Percentiles rank a stretch among this genome's conserved stretches.
phyloP scores from a whole-genome alignment of 768 basidiomycete species.

The Multifurca ochricompacta region DNA sequence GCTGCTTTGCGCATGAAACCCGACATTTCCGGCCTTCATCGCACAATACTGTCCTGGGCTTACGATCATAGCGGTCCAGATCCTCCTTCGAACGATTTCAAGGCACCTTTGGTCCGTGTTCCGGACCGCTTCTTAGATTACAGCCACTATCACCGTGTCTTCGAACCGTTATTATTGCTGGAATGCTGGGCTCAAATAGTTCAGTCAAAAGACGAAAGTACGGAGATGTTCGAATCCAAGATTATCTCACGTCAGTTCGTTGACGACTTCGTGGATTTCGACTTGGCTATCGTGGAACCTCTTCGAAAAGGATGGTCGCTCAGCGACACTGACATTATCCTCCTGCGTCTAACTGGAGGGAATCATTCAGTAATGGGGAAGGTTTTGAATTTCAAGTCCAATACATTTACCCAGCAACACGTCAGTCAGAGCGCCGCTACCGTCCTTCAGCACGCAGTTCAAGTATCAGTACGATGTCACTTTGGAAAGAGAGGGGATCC shows the following conservation, averaged over 20 bases:
- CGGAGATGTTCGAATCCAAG: slow-evolving; percentile 49
- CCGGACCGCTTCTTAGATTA: slow-evolving; percentile 61
- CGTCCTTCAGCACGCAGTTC: slow-evolving; percentile 18
- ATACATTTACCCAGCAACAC: slow-evolving; percentile 43
- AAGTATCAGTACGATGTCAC: slow-evolving; percentile 24
- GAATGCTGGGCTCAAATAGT: slow-evolving; percentile 89
- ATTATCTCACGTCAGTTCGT: slow-evolving; percentile 62
- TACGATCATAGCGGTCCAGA: slow-evolving; percentile 58
- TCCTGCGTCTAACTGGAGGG: slow-evolving; percentile 54
- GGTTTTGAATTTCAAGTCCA: slow-evolving; percentile 40
- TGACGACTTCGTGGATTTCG: slow-evolving; percentile 80
- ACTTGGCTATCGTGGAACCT: slow-evolving; percentile 49
- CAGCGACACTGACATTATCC: slow-evolving; percentile 78
- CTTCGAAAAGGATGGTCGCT: slow-evolving; percentile 68
- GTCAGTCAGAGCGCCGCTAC: slow-evolving; percentile 47
- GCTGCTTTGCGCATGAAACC: slow-evolving; percentile 70
- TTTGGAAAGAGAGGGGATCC: slow-evolving; percentile 35
- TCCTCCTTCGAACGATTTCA: slow-evolving; percentile 45
- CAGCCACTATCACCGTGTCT: slow-evolving; percentile 60
- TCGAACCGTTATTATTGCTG: slow-evolving; percentile 77
- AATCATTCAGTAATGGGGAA: slow-evolving; percentile 64
- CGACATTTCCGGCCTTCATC: slow-evolving; percentile 72
- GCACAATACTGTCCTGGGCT: slow-evolving; percentile 76
- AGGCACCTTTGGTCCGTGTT: slow-evolving; percentile 35
- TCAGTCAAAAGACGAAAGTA: slow-evolving; percentile 63